Conservation (phyloP, 1,284 basidiomycete genomes). For the Sanguinoderma infundibulare region DNA sequence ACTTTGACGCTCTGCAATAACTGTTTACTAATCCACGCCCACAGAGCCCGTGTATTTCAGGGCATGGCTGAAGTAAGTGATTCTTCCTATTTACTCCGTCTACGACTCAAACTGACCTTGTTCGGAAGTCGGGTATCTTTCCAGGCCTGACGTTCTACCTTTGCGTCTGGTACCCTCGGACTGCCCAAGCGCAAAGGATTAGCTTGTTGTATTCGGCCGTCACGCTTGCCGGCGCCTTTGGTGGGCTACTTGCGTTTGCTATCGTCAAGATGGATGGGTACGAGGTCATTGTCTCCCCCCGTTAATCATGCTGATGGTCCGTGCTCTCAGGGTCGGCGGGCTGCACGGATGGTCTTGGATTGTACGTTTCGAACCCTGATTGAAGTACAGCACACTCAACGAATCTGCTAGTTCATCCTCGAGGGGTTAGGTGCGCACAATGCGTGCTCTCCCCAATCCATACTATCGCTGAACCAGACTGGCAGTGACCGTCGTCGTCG, state of each 20-base stretch:
- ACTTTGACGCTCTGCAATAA: not conserved
- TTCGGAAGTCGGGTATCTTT: conserved; percentile 50
- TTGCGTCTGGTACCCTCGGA: conserved; percentile 38
- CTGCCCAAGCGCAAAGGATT: conserved; percentile 18
- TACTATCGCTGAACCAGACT: not conserved
- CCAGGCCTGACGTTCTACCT: conserved; percentile 55
- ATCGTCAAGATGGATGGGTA: conserved; percentile 14
- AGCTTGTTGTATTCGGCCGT: conserved; percentile 58
- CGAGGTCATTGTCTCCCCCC: not conserved
- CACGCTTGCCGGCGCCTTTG: conserved; percentile 47
- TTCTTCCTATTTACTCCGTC: no score
- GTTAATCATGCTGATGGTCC: not conserved
- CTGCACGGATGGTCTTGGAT: conserved; percentile 11
- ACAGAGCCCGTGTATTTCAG: conserved; percentile 10
- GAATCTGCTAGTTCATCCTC: conserved; percentile 12
- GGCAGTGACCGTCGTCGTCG: conserved; percentile 1
- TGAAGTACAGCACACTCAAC: no score
- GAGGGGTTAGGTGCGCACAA: not conserved
- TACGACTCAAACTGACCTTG: conserved; percentile 50
- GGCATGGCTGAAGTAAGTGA: conserved; percentile 6
- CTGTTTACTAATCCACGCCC: no score
- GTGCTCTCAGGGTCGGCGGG: not conserved
- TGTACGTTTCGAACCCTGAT: not conserved
- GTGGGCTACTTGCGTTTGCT: conserved; percentile 12
- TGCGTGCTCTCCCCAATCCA: no score